These are phyloP conservation scores for Brassica carinata DNA, from an alignment of 345 rosid genomes.

Conservation along the genomic window DNA sequence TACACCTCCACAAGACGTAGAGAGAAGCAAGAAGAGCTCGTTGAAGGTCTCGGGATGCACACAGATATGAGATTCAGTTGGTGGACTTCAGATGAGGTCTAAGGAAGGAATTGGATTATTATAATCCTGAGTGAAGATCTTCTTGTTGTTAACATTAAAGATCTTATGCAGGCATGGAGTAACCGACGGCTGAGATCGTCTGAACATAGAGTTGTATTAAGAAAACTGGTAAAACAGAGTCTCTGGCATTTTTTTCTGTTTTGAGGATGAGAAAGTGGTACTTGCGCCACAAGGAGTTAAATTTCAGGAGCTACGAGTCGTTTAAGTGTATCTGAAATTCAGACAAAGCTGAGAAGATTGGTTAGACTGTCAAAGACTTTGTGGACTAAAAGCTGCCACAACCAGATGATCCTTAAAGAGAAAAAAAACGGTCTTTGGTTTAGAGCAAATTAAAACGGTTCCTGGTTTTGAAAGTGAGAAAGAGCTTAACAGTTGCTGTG, in stretches of 20 bases:
- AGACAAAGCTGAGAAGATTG: conserved; percentile 68
- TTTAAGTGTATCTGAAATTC: conserved; percentile 66
- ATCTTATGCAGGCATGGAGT: conserved; percentile 86
- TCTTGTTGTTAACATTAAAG: conserved; percentile 68
- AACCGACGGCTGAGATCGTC: conserved; percentile 68
- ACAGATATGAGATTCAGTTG: conserved; percentile 77
- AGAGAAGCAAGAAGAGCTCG: conserved; percentile 44
- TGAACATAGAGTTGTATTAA: conserved; percentile 68
- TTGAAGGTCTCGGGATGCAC: conserved; percentile 81
- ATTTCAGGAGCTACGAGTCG: conserved; percentile 48
- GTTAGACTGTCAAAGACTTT: conserved; percentile 63
- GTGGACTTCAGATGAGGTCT: conserved; percentile 81
- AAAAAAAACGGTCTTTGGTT: neutral
- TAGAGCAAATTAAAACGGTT: conserved; percentile 9
- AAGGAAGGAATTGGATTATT: too few relatives aligned
- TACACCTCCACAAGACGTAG: conserved; percentile 55
- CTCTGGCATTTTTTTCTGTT: conserved; percentile 77
- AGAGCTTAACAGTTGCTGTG: neutral
- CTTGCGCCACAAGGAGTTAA: conserved; percentile 57
- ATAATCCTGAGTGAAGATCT: conserved; percentile 48
- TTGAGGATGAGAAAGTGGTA: conserved; percentile 65
- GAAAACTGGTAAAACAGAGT: conserved; percentile 47
- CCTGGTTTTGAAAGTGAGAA: neutral
- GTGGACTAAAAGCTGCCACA: conserved; percentile 43
- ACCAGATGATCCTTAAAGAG: conserved; percentile 10